Evolutionary conservation across 495 filamentous ascomycete species (phyloP).

Genomic region (Penicillium atrosanguineum): DNA sequence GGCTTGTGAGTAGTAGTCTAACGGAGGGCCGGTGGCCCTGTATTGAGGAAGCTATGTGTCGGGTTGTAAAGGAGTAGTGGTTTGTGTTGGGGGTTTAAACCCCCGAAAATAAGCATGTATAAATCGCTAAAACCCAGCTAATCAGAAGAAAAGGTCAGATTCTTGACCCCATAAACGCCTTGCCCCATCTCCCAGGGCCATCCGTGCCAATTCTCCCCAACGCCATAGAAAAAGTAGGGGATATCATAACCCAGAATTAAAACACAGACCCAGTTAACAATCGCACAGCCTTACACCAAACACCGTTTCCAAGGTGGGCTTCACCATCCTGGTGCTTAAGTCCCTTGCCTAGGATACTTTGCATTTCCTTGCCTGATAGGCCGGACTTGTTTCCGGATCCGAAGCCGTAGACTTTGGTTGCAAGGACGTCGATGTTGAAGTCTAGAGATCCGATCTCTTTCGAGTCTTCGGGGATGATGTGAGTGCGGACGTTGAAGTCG

Average conservation of each 20-base stretch:
- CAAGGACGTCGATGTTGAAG: slow-evolving; percentile 40
- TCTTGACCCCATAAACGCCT: slow-evolving; percentile 7
- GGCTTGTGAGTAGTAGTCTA: no score
- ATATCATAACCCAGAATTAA: slow-evolving; percentile 8
- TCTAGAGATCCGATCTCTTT: slow-evolving; percentile 29
- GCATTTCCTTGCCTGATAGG: slow-evolving; percentile 38
- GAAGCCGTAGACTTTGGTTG: slow-evolving; percentile 48
- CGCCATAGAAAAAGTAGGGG: slow-evolving; percentile 4
- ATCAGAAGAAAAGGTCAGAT: neutral
- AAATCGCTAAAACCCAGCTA: slow-evolving; percentile 6
- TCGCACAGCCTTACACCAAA: slow-evolving; percentile 43
- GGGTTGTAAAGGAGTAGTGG: no score
- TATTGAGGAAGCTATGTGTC: no score
- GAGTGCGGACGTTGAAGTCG: slow-evolving; percentile 40
- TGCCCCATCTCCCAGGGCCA: slow-evolving; percentile 4
- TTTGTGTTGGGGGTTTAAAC: no score
- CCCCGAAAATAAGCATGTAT: neutral
- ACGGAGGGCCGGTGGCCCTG: no score
- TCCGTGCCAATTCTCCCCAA: neutral
- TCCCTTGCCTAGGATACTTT: slow-evolving; percentile 34
- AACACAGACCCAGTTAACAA: slow-evolving; percentile 37
- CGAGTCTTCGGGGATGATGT: slow-evolving; percentile 16
- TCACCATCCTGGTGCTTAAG: slow-evolving; percentile 21
- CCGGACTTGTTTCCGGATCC: slow-evolving; percentile 29
- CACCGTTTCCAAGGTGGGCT: slow-evolving; percentile 34